phyloP scores from a whole-genome alignment of 306 rosid species.

The Cicer yamashitae region DNA sequence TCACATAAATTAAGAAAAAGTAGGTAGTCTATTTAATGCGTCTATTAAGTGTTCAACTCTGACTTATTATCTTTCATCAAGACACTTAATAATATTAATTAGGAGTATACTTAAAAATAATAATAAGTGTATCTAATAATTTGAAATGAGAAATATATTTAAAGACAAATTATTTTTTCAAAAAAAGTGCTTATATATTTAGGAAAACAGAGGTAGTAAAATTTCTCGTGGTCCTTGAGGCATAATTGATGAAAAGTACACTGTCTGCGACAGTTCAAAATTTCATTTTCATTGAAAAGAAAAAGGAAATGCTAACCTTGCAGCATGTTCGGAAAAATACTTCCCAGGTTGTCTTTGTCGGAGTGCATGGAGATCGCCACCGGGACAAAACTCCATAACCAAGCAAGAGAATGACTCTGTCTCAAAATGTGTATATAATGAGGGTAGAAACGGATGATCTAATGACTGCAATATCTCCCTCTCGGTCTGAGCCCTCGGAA shows the following conservation, averaged over 20 bases:
- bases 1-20: too few relatives aligned
- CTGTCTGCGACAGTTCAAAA: not conserved
- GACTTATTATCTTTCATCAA: too few relatives aligned
- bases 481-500: slow-evolving; percentile 86
- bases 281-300: not conserved
- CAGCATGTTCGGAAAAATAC: slow-evolving; percentile 86
- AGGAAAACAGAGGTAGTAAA: not conserved
- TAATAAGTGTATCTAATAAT: too few relatives aligned
- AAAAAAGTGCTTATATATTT: too few relatives aligned
- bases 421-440: slow-evolving; percentile 85
- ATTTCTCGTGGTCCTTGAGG: not conserved
- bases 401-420: slow-evolving; percentile 83
- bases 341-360: slow-evolving; percentile 91
- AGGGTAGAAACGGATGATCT: slow-evolving; percentile 97
- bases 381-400: slow-evolving; percentile 97
- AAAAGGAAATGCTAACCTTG: slow-evolving; percentile 69
- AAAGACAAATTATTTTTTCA: too few relatives aligned
- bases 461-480: slow-evolving; percentile 92
- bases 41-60: too few relatives aligned
- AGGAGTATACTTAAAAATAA: too few relatives aligned
- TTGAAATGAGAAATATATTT: too few relatives aligned
- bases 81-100: too few relatives aligned
- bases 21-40: too few relatives aligned
- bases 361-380: slow-evolving; percentile 91
- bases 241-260: not conserved